A percentile compares a stretch with the other conserved stretches of the same genome.
phyloP scores from a whole-genome alignment of 108 stramenopile genomes.

The Mediolabrus comicus region DNA sequence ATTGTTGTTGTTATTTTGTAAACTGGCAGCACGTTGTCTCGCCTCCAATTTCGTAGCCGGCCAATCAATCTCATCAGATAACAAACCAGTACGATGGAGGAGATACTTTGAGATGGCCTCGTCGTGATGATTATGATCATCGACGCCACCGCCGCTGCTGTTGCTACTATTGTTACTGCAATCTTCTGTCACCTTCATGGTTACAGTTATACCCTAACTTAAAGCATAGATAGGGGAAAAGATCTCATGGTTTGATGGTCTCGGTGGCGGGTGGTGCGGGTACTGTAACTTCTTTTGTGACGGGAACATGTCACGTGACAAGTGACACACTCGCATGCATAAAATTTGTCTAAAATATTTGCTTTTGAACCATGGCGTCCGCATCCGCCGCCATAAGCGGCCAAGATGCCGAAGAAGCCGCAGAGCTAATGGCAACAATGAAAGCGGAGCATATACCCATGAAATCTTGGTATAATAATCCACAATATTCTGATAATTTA shows the following conservation, averaged over 20 bases:
- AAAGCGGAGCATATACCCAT: conserved; percentile 75
- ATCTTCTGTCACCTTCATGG: too few species aligned
- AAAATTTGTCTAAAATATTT: too few species aligned
- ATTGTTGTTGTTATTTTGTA: background rate
- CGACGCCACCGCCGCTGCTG: too few species aligned
- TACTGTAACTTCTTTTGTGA: too few species aligned
- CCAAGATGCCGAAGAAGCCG: conserved; percentile 68
- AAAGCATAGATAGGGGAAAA: too few species aligned
- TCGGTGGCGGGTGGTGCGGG: too few species aligned
- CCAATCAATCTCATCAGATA: conserved; percentile 38
- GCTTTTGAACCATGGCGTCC: conserved; percentile 13
- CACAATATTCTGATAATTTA: conserved; percentile 19
- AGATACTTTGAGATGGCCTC: conserved; percentile 3
- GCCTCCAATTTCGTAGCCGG: background rate
- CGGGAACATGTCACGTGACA: too few species aligned
- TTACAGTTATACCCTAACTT: too few species aligned
- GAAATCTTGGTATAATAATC: conserved; percentile 78
- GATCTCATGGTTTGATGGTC: too few species aligned
- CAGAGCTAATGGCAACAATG: conserved; percentile 81
- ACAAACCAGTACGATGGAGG: conserved; percentile 32
- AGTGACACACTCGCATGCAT: too few species aligned
- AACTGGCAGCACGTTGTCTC: background rate
- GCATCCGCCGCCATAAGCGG: conserved; percentile 1
- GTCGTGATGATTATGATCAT: background rate
- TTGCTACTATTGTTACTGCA: background rate